Evolutionary conservation across 1,284 basidiomycete genomes (phyloP).

Genomic region (Ganoderma multipileum): DNA sequence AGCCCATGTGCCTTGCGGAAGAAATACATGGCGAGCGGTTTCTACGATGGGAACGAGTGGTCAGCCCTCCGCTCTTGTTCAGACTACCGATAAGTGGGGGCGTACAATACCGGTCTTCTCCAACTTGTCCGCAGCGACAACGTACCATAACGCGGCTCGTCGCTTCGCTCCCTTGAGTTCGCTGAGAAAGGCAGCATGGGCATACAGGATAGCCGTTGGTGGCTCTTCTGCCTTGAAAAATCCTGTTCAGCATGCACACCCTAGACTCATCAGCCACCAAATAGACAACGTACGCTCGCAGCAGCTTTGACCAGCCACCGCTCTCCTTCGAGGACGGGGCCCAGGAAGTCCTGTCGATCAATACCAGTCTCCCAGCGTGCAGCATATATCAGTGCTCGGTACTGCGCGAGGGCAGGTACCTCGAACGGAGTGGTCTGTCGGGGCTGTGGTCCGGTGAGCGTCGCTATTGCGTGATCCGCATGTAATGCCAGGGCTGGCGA

Average conservation of each 20-base stretch:
- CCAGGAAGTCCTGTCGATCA: conserved; percentile 60
- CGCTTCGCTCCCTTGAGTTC: conserved; percentile 60
- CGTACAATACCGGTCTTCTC: conserved; percentile 84
- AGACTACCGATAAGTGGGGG: conserved; percentile 19
- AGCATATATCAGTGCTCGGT: conserved; percentile 68
- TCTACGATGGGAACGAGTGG: conserved; percentile 49
- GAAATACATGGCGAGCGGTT: conserved; percentile 83
- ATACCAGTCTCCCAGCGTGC: conserved; percentile 80
- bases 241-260: conserved; percentile 28
- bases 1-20: conserved; percentile 71
- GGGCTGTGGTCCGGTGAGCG: conserved; percentile 28
- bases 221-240: conserved; percentile 76
- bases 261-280: neutral
- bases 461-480: conserved; percentile 62
- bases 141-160: conserved; percentile 78
- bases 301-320: conserved; percentile 85
- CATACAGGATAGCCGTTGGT: conserved; percentile 75
- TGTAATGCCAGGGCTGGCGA: conserved; percentile 65
- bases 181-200: conserved; percentile 77
- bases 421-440: conserved; percentile 50
- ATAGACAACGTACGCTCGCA: conserved; percentile 62
- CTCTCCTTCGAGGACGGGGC: conserved; percentile 69
- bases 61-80: neutral
- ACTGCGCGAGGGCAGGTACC: conserved; percentile 63
- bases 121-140: conserved; percentile 72